Percentiles rank a stretch among this genome's conserved stretches.
phyloP scores from a whole-genome alignment of 225 moss, liverwort and hornwort genomes.

The Ulota crispa region DNA sequence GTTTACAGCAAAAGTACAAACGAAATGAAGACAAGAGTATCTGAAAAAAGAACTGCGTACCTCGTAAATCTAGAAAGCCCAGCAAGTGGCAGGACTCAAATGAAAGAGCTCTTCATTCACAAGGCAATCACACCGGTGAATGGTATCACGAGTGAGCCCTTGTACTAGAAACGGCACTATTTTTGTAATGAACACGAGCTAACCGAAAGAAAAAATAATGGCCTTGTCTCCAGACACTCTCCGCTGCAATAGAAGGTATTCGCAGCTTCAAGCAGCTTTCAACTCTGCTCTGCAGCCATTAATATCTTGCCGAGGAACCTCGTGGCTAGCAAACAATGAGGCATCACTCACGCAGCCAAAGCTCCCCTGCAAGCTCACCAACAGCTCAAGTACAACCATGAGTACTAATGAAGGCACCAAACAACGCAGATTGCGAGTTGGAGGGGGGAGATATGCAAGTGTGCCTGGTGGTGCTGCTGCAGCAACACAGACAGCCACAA shows the following conservation, averaged over 20 bases:
- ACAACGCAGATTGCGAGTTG: background rate
- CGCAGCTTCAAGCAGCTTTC: background rate
- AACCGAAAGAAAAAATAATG: background rate
- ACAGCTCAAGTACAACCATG: background rate
- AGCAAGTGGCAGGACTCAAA: background rate
- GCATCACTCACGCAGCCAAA: background rate
- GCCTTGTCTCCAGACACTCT: background rate
- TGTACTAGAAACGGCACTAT: background rate
- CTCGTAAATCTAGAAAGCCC: background rate
- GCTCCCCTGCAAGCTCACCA: background rate
- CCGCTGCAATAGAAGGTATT: background rate
- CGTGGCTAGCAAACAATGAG: background rate
- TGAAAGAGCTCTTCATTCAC: too few species aligned
- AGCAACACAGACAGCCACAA: constrained; percentile 17
- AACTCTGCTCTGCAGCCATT: background rate
- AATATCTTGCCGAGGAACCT: background rate
- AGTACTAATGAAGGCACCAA: background rate
- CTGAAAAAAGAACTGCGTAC: background rate
- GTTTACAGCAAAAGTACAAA: background rate
- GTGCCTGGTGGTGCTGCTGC: constrained; percentile 1
- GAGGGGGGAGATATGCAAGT: constrained; percentile 16
- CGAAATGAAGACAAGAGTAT: constrained; percentile 5
- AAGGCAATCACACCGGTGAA: background rate
- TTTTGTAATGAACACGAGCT: background rate
- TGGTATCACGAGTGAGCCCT: background rate